Evolutionary conservation across 73 alveolate genomes (phyloP), one percentile per base, ranked within the genome.

Genomic region (Paraurostyla sp.): DNA sequence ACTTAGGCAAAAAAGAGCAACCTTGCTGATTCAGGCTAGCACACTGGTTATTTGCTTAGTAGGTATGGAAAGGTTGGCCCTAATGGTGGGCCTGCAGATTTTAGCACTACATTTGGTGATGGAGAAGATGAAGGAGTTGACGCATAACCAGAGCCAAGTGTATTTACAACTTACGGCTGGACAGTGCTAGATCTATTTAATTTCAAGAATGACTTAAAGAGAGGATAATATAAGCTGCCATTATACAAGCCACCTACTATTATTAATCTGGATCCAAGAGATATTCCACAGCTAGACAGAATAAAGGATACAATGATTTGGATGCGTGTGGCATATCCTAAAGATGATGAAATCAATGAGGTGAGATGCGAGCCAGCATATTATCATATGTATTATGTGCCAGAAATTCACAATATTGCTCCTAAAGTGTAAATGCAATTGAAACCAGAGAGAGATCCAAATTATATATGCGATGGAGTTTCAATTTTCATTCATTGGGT

Each of bases 101-200:
- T n/a, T n/a, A n/a, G 35, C 86, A 62, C 85, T 1, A 29, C 22
- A 16, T 63, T 27, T 40, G 94, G 87, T 11, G 89, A 71, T 32
- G 30, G 30, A 29, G 88, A 80, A 32, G 85, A 80, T 18, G 41
- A 40, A 9, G 84, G 85, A 7, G 16, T 51, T 56, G 87, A 57
- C 46, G 48, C 41, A 49, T 18, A 73, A 49, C 18, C 46, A 11
- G 86, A 73, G 4, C 16, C 86, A 3, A 35, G 80, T 22, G 88
- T 89, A 40, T 89, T 80, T 46, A 63, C 81, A 56, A 90, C 97
- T 1, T 91, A 85, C 83, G 99, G 98, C 32, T 96, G 99, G 98
- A 93, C 98, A 15, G 84, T 88, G 9, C 92, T 96, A 15, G 98
- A 96, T 65, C 85, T 96, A 32, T 96, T 89, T 60, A 95, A 93